phyloP scores from a whole-genome alignment of 2,329 filamentous ascomycete species.

The Fusarium redolens region DNA sequence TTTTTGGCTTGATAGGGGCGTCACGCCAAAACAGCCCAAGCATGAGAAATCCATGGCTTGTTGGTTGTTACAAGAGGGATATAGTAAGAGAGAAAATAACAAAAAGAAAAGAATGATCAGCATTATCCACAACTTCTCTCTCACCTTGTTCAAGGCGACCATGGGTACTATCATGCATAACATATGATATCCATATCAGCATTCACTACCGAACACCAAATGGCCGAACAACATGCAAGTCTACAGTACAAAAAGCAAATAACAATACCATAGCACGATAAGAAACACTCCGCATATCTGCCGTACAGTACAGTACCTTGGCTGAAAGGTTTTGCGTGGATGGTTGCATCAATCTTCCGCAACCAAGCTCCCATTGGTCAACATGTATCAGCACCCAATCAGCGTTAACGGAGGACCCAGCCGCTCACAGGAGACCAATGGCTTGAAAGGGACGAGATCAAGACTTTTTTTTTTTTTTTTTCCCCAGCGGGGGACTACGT shows the following conservation, averaged over 20 bases:
- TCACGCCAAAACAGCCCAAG: not conserved
- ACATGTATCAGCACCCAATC: rapidly evolving
- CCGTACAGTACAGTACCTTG: too few relatives aligned
- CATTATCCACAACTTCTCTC: rapidly evolving
- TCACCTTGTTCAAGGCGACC: not conserved
- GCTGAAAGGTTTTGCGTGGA: not conserved
- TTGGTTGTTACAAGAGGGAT: not conserved
- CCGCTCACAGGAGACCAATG: not conserved
- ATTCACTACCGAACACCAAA: not conserved
- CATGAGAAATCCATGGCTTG: not conserved
- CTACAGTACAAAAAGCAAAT: too few relatives aligned
- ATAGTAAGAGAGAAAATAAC: rapidly evolving
- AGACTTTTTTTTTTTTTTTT: not conserved
- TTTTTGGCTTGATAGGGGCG: too few relatives aligned
- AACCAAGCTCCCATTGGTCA: not conserved
- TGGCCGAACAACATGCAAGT: not conserved
- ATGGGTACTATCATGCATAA: not conserved
- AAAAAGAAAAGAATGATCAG: not conserved
- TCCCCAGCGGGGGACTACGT: not conserved
- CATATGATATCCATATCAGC: not conserved
- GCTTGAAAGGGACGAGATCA: too few relatives aligned
- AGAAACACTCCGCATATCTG: too few relatives aligned
- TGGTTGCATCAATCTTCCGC: not conserved
- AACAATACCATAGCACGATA: too few relatives aligned
- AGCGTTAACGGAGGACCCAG: not conserved